These are phyloP conservation scores for Podaxis pistillaris DNA, from an alignment of 768 basidiomycete species.

Conservation along the genomic window DNA sequence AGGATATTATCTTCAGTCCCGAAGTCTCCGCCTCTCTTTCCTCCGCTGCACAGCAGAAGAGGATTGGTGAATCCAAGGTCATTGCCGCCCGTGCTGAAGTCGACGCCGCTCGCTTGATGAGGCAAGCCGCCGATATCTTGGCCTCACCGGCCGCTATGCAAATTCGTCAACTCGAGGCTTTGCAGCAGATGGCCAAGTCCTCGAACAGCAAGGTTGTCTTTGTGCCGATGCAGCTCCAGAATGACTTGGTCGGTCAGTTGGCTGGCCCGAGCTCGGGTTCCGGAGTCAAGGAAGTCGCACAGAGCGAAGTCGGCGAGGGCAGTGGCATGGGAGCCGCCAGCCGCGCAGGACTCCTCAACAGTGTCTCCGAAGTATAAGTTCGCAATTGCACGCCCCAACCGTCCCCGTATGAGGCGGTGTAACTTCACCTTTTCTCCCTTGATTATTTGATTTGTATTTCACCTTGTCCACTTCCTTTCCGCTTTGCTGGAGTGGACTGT, in stretches of 20 bases:
- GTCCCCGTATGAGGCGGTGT: neutral
- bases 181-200: slow-evolving; percentile 92
- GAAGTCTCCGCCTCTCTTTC: slow-evolving; percentile 91
- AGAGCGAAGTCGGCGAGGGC: slow-evolving; percentile 39
- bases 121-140: slow-evolving; percentile 93
- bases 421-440: neutral
- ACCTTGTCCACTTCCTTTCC: neutral
- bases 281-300: slow-evolving; percentile 23
- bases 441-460: neutral
- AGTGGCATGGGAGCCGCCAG: slow-evolving; percentile 38
- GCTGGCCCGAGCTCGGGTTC: slow-evolving; percentile 27
- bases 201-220: slow-evolving; percentile 92
- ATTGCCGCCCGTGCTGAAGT: slow-evolving; percentile 96
- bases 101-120: slow-evolving; percentile 92
- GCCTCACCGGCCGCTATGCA: slow-evolving; percentile 97
- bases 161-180: slow-evolving; percentile 92
- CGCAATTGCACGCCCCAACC: neutral
- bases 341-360: slow-evolving; percentile 52
- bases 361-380: slow-evolving; percentile 43
- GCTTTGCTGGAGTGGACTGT: neutral
- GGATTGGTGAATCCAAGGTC: slow-evolving; percentile 95
- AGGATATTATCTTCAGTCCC: slow-evolving; percentile 89
- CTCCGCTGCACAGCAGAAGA: slow-evolving; percentile 95
- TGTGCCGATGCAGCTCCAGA: slow-evolving; percentile 89
- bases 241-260: slow-evolving; percentile 59